Evolutionary conservation across 2,329 filamentous ascomycete species (phyloP), one percentile per base, ranked within the genome.

Genomic region (Tympanopsis confertula): DNA sequence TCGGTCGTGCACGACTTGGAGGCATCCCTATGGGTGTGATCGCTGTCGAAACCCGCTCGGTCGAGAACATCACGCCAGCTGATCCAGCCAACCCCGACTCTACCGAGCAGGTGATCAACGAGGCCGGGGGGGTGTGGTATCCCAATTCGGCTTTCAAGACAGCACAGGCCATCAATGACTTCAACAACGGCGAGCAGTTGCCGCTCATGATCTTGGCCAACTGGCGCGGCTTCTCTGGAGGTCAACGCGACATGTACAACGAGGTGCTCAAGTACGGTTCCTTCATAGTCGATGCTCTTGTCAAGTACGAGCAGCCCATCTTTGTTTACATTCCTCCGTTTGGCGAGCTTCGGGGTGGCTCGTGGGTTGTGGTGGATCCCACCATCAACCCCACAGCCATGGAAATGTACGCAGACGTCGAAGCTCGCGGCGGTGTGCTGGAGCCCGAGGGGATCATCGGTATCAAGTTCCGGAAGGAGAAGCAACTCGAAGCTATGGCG

Each of bases 141-240:
- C 91, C 91, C 56, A 98, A 98, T 75, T 96, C 88, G 10, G 91
- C 91, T 18, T 98, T 89, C 80, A 98, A 98, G 83, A 98, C 91
- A 44, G 91, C 91, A 3, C 91, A 98, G 64, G 91, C 91, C 40
- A 94, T 98, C 67, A 88, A 83, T 53, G 91, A 98, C 69, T 98
- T 98, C 77, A 98, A 98, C 77, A 78, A 93, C 48, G 91, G 91
- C 58, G 91, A 98, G 67, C 91, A 96, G 68, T 73, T 98, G 54
- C 91, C 91, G 41, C 69, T 98, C 48, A 96, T 98, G 87, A 98
- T 98, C 57, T 78, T 98, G 45, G 91, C 91, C 65, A 98, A 98
- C 74, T 98, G 91, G 91, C 83, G 91, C 78, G 91, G 91, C 70
- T 98, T 98, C 86, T 98, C 91, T 48, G 91, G 91, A 69, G 91